Base-by-base conservation (phyloP, 192 early-diverging fungal species). In the Coemansia umbellata region DNA sequence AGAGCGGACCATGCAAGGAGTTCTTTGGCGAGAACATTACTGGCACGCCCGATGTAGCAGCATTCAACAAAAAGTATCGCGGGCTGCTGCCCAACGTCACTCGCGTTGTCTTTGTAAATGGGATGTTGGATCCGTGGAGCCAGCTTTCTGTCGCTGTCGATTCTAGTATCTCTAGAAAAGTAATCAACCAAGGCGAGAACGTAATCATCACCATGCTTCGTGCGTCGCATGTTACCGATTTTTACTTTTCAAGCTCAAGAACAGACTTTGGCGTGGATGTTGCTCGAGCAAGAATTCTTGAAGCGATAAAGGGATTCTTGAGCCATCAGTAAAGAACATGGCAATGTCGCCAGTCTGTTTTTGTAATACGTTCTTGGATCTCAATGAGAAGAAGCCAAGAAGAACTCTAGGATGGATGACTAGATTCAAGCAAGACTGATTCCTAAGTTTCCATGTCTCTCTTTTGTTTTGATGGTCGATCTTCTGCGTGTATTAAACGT, bases 41-140 rank as follows among this genome's bases (percentile, higher is more conserved):
- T 3, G 53, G 48, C 27, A 31, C 35, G 7, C 69, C 73, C 2
- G 57, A 75, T 19, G 48, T 52, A 7, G 41, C 17, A 18, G 24
- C 23, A 2, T 33, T 80, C 11, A 80, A 80, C 49, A 49, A 37
- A 14, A 41, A 60, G 51, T 68, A 65, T 32, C 63, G 65, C 44
- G 72, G 67, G 5, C 49, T 72, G 31, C 40, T 53, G 24, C 50
- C 71, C 13, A 50, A 54, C 15, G 73, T 64, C 57, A 71, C 44
- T 33, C 78, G 72, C 51, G 82, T 83, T 35, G 78, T 80, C 30
- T 90, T 79, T 65, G 83, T 85, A 37, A 84, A 87, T 43, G 85
- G 84, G 5, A 75, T 83, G 50, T 71, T 73, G 21, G 86, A 85
- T 47, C 84, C 82, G 1, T 86, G 82, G 84, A 79, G 71, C 48